Base-by-base conservation (phyloP, 352 stramenopile species). In the Phytopythium vexans region DNA sequence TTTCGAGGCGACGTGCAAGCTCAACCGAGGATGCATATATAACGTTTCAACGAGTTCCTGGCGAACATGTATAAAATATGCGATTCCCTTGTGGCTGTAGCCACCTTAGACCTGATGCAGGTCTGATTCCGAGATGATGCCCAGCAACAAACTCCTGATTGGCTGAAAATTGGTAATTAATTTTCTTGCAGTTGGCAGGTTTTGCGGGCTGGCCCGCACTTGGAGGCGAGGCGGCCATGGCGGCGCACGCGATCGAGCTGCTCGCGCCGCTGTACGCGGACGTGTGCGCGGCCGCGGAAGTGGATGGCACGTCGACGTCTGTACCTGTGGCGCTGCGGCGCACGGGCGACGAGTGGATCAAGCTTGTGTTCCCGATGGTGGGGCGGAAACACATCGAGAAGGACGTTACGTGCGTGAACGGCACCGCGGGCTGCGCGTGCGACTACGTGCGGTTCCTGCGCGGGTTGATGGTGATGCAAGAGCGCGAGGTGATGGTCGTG, bases 351-450 rank as follows among this genome's bases (percentile, higher is more conserved):
- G 66, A 66, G 36, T 57, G 60, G 58, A 47, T 77, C 34, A 52
- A 73, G 50, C 53, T 84, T 49, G 60, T 62, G 16, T 84, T 82
- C 48, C 14, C 44, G 27, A 34, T 21, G 21, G 41, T 46, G 10
- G 57, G 62, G 38, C 39, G 41, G 33, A 10, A 15, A 14, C 32
- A 8, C 0, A 14, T 84, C 8, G 44, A 58, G 21, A 74, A 77
- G 46, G 59, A 72, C 42, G 64, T 86, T 21, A 56, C 55, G 52
- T 89, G 79, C 44, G 62, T 82, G 8, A 79, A 82, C 41, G 60
- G 53, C n/a, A 39, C 56, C 21, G 58, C 34, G 31, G 63, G 51
- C 39, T 78, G 76, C 33, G 77, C 58, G 33, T 89, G 79, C 59
- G 54, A 68, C 52, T 88, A 74, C 53, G 64, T 70, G 45, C 71